Evolutionary conservation across 2,329 filamentous ascomycete species (phyloP), one percentile per base, ranked within the genome.

Genomic region (Monosporascus ibericus): DNA sequence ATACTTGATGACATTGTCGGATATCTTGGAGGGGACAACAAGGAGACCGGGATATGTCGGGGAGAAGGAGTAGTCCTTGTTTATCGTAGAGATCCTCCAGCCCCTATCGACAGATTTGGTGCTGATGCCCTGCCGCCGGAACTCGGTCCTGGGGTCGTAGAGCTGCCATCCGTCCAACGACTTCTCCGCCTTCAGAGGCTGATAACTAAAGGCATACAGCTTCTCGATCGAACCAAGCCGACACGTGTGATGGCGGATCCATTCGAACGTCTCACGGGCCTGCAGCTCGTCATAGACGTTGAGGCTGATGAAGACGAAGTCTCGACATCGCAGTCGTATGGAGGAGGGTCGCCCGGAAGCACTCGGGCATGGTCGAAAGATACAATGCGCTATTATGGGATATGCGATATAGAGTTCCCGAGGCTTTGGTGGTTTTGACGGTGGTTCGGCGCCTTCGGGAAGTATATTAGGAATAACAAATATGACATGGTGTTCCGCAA

Each of bases 1-100:
- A 66, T 99, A 95, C 65, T 96, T 96, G 48, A 99, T 81, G 47
- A 92, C 91, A 65, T 94, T 96, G 70, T 99, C 94, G n/a, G 92
- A 97, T 60, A 99, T 95, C 53, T 82, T 84, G 24, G 86, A 84
- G 22, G 94, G 94, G 18, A 99, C 92, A 11, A 87, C 87, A 24
- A 99, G 77, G 47, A 95, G 68, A 3, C 85, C 84, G 14, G 94
- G 94, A 68, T 99, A 99, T 3, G 94, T 97, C 25, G 91, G 87
- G 49, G 92, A 96, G 65, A 96, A 97, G 58, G 75, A 77, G 67
- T 96, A 97, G 70, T 96, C 90, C 49, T 82, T 76, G 70, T 99
- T 99, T 72, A 99, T 91, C 49, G 82, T 82, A 8, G 90, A 92
- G 66, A 99, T 83, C 56, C 94, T 85, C 94, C 94, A 99, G 27